phyloP scores from a whole-genome alignment of 345 rosid genomes.

The Brassica nigra region DNA sequence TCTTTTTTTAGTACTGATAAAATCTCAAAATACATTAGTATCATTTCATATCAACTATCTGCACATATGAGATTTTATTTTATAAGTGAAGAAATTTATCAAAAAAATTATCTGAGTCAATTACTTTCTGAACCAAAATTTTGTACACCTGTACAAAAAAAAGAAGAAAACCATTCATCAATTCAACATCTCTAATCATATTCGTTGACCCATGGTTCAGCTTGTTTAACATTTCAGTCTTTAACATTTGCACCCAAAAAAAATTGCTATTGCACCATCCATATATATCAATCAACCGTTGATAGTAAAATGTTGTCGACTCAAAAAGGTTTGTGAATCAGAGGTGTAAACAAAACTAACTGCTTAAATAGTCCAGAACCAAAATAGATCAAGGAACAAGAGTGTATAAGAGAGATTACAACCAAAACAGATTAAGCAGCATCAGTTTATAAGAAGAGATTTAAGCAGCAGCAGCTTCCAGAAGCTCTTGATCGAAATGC shows the following conservation, averaged over 20 bases:
- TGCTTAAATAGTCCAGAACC: neutral
- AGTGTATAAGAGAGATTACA: conserved; percentile 20
- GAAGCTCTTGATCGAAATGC: conserved; percentile 93
- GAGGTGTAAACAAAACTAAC: neutral
- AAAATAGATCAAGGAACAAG: conserved; percentile 19
- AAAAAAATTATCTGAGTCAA: too few species aligned
- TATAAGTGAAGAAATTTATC: too few species aligned
- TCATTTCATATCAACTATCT: too few species aligned
- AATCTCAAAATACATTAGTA: too few species aligned
- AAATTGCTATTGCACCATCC: neutral
- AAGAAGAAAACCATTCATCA: neutral
- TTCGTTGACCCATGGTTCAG: neutral
- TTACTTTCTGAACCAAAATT: too few species aligned
- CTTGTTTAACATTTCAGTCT: neutral
- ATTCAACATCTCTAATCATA: neutral
- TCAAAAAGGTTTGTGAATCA: neutral
- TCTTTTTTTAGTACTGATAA: too few species aligned
- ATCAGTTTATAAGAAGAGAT: conserved; percentile 9
- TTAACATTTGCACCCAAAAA: too few species aligned
- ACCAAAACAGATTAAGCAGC: conserved; percentile 14
- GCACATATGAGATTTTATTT: too few species aligned
- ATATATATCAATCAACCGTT: neutral
- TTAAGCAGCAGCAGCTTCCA: conserved; percentile 40
- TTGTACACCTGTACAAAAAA: neutral
- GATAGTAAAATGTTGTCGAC: neutral